Conservation (phyloP, 208 protist species). For the Entamoeba dispar region DNA sequence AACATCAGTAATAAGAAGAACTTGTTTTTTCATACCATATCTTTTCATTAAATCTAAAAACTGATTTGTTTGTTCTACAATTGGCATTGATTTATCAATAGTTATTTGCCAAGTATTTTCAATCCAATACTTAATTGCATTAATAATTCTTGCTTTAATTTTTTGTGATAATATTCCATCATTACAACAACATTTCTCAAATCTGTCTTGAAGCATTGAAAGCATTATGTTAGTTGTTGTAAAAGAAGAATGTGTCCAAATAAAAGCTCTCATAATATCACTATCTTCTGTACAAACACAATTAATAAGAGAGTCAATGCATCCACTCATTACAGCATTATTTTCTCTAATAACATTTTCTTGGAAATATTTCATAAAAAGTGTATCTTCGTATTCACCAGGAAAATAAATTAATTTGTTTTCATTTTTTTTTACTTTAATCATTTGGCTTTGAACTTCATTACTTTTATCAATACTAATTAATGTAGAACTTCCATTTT, state of each 20-base stretch:
- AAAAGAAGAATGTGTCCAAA: background rate
- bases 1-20: background rate
- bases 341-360: background rate
- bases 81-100: background rate
- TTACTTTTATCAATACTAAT: background rate
- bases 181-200: background rate
- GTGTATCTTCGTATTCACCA: background rate
- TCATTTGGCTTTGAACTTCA: background rate
- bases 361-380: background rate
- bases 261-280: background rate
- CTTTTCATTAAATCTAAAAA: background rate
- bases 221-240: background rate
- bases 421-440: background rate
- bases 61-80: background rate
- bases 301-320: background rate
- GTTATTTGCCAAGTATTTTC: background rate
- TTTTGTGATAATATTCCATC: background rate
- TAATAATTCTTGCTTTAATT: background rate
- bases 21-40: background rate
- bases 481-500: background rate
- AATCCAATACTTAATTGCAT: background rate
- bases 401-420: background rate
- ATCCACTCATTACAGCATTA: background rate
- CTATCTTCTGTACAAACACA: background rate
- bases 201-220: background rate